phyloP scores from a whole-genome alignment of 169 alveolate genomes.

The Babesia sp. region DNA sequence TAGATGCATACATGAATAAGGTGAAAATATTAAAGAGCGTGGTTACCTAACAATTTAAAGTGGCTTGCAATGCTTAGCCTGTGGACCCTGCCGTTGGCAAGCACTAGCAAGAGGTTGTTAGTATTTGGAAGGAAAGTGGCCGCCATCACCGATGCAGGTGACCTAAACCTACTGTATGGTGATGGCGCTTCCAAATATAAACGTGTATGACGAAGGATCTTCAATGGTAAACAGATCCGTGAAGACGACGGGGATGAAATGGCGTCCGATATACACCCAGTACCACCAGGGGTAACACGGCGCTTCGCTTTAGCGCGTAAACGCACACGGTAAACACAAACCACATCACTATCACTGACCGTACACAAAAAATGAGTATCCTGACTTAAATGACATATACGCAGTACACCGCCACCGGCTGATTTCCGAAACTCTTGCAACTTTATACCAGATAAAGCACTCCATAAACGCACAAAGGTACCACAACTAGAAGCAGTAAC shows the following conservation, averaged over 20 bases:
- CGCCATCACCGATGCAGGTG: slow-evolving; percentile 5
- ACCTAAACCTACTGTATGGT: neutral
- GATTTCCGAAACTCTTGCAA: slow-evolving; percentile 21
- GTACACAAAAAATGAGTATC: slow-evolving; percentile 3
- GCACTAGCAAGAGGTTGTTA: slow-evolving; percentile 29
- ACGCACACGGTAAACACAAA: neutral
- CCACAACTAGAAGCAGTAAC: neutral
- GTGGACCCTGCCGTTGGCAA: slow-evolving; percentile 5
- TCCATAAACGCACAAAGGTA: slow-evolving; percentile 14
- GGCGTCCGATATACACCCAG: neutral
- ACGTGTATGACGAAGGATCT: neutral
- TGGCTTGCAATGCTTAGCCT: slow-evolving; percentile 6
- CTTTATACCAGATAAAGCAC: slow-evolving; percentile 6
- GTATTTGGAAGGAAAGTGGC: slow-evolving; percentile 28
- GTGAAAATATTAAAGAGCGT: slow-evolving; percentile 1
- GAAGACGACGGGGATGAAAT: neutral
- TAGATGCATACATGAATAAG: too few species aligned
- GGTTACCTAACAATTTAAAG: slow-evolving; percentile 4
- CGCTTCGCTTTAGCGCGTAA: neutral
- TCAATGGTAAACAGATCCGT: neutral
- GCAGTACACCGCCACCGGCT: neutral
- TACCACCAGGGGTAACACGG: neutral
- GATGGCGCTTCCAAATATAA: neutral
- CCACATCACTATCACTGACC: neutral
- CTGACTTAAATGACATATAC: slow-evolving; percentile 12